Conservation (phyloP, 768 basidiomycete genomes). For the Tulasnella sp. region DNA sequence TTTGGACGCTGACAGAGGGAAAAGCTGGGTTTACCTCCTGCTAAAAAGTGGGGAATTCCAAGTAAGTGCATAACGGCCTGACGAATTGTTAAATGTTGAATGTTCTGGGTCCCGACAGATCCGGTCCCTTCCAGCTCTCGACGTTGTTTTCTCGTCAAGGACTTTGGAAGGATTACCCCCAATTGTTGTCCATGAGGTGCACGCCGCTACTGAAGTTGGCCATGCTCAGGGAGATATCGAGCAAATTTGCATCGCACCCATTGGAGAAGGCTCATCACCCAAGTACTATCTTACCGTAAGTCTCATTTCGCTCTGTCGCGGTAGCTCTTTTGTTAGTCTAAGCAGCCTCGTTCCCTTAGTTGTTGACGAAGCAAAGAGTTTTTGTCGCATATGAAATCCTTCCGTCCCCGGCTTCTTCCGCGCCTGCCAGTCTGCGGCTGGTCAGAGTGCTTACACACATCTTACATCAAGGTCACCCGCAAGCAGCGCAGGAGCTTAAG, state of each 20-base stretch:
- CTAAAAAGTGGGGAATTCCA: conserved; percentile 77
- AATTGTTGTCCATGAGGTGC: conserved; percentile 45
- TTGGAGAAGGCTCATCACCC: conserved; percentile 61
- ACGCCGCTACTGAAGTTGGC: neutral
- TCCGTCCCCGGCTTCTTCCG: conserved; percentile 35
- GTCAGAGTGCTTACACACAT: conserved; percentile 55
- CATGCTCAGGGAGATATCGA: conserved; percentile 51
- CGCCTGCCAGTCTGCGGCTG: conserved; percentile 47
- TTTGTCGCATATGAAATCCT: conserved; percentile 78
- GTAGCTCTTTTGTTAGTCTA: neutral
- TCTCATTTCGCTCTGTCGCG: conserved; percentile 21
- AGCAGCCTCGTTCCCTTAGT: conserved; percentile 44
- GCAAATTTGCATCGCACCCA: conserved; percentile 64
- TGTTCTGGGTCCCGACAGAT: conserved; percentile 50
- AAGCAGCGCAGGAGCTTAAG: conserved; percentile 52
- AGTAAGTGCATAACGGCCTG: conserved; percentile 45
- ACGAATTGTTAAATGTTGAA: neutral
- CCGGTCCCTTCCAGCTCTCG: conserved; percentile 79
- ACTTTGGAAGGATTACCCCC: conserved; percentile 59
- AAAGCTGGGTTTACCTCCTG: conserved; percentile 76
- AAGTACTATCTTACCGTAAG: conserved; percentile 76
- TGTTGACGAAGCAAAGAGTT: conserved; percentile 76
- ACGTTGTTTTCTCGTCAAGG: conserved; percentile 68
- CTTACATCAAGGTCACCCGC: neutral
- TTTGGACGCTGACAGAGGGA: conserved; percentile 58